phyloP scores from a whole-genome alignment of 1,284 basidiomycete species.

The Ganoderma boninense region DNA sequence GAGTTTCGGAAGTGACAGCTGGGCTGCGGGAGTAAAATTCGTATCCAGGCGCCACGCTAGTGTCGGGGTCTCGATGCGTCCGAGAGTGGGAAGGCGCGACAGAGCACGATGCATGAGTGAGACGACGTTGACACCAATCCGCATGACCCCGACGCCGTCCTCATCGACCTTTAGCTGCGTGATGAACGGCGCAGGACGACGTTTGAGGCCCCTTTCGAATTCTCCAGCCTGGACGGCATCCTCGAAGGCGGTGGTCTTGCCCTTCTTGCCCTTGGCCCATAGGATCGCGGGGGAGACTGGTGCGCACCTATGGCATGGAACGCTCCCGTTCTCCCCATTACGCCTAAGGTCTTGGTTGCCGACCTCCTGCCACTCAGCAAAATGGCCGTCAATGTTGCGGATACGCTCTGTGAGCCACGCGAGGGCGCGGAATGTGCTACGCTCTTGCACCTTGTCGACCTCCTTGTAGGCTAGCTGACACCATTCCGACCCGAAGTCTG shows the following conservation, averaged over 20 bases:
- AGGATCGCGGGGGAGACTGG: constrained; percentile 79
- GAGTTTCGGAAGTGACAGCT: constrained; percentile 71
- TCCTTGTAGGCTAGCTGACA: constrained; percentile 76
- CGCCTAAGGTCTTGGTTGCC: constrained; percentile 44
- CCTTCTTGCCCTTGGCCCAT: constrained; percentile 71
- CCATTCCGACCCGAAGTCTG: constrained; percentile 82
- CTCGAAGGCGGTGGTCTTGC: constrained; percentile 73
- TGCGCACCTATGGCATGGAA: constrained; percentile 78
- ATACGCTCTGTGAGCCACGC: constrained; percentile 91
- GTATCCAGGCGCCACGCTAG: constrained; percentile 87
- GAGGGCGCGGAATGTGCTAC: constrained; percentile 79
- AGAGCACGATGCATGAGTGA: constrained; percentile 90
- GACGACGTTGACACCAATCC: constrained; percentile 88
- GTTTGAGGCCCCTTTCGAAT: constrained; percentile 89
- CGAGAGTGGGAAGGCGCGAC: constrained; percentile 75
- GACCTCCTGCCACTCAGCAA: constrained; percentile 67
- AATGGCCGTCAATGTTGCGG: constrained; percentile 72
- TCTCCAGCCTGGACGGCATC: constrained; percentile 85
- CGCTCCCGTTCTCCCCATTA: constrained; percentile 40
- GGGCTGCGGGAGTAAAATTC: constrained; percentile 73
- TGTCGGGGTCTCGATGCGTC: constrained; percentile 57
- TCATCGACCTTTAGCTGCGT: constrained; percentile 84
- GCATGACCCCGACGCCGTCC: constrained; percentile 70
- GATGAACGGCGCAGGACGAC: constrained; percentile 87
- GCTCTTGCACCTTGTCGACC: constrained; percentile 87